Evolutionary conservation across 257 asterid genomes (phyloP), one percentile per base, ranked within the genome.

Genomic region (Craterostigma plantagineum): DNA sequence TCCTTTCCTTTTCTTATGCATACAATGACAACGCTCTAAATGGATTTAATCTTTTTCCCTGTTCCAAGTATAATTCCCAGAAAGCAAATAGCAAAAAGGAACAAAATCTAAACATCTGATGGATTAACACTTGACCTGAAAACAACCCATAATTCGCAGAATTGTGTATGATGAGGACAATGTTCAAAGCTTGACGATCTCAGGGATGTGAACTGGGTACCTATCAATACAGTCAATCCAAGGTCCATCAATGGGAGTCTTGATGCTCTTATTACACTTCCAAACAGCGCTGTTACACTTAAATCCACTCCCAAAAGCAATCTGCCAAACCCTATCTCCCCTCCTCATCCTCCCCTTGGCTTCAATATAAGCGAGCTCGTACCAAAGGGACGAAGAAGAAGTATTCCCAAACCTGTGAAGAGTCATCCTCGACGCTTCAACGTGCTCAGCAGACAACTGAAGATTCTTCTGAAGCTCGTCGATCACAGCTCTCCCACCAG

Each of bases 261-360:
- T 66, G 33, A 70, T 53, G 10, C 69, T 61, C 16, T 71, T 56
- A 49, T 74, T 74, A 33, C 83, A 70, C n/a, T 73, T 73, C 82
- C 82, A 73, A 0, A 73, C 82, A 0, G 76, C 84, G 41, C 73
- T 70, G 64, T 74, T 74, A 18, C 83, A 73, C 61, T 67, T 71
- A 10, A 71, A 71, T n/a, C 80, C 80, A 49, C 76, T 72, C 8
- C 76, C 81, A 37, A 73, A 73, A 0, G 76, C 83, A 2, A 74
- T 70, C 59, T 74, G 79, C 76, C 84, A 70, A 1, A 74, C 52
- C 6, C 76, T 56, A 10, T 74, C 71, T 0, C 79, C 79, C 15
- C 43, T 74, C 61, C 59, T 67, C 84, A 73, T 73, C 53, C 75
- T 66, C 55, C 79, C 83, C 7, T 73, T 73, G 0, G 77, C 72